phyloP scores from a whole-genome alignment of 139 green algal genomes.

The Tetratostichococcus sp. region DNA sequence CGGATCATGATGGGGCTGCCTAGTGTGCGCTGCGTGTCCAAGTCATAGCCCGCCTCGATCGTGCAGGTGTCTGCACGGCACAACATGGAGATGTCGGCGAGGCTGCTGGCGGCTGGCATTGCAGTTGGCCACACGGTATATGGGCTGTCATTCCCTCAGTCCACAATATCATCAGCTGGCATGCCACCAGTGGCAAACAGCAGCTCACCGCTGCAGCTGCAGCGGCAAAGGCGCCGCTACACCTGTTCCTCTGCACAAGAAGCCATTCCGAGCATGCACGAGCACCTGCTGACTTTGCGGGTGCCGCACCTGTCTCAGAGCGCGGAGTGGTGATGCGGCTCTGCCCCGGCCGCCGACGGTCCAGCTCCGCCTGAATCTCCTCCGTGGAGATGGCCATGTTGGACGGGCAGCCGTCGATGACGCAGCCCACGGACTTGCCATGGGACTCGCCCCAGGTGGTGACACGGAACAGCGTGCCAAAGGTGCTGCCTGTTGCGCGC shows the following conservation, averaged over 20 bases:
- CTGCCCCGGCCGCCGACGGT: conserved; percentile 87
- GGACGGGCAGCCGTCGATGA: conserved; percentile 93
- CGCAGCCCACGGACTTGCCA: conserved; percentile 92
- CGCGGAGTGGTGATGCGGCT: conserved; percentile 95
- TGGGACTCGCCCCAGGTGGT: conserved; percentile 97
- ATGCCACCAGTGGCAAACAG: too few species aligned
- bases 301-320: conserved; percentile 67
- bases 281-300: conserved; percentile 8
- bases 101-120: not conserved
- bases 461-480: conserved; percentile 86
- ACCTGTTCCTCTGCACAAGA: not conserved
- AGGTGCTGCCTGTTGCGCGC: conserved; percentile 73
- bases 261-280: too few species aligned
- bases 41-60: conserved; percentile 51
- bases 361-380: conserved; percentile 79
- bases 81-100: not conserved
- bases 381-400: conserved; percentile 77
- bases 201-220: too few species aligned
- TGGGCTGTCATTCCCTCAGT: too few species aligned
- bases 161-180: too few species aligned
- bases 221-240: not conserved
- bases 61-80: conserved; percentile 31
- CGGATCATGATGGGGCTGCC: conserved; percentile 92
- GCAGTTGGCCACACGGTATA: too few species aligned
- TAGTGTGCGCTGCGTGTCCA: conserved; percentile 69